Base-by-base conservation (phyloP, 495 filamentous ascomycete species). In the Pseudoneurospora amorphoporcata region DNA sequence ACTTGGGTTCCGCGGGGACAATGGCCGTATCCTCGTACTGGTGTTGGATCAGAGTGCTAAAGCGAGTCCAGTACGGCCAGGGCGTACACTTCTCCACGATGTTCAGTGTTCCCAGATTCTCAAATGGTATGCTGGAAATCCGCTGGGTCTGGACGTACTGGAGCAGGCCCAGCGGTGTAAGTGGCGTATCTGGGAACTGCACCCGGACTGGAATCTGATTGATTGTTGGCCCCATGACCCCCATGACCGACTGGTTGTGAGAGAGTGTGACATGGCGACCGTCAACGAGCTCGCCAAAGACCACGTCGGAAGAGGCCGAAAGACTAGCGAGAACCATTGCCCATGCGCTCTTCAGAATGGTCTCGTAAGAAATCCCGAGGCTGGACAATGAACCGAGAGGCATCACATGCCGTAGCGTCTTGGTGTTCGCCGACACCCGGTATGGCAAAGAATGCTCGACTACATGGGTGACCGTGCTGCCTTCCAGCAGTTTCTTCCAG, bases 51-150 rank as follows among this genome's bases (percentile, higher is more conserved):
- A 84, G 72, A 0, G 79, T 81, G 75, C 83, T 84, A 74, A 86
- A 84, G 2, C 83, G 83, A 6, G 82, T 82, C 84, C 84, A 86
- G 35, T 84, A 83, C 4, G 83, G 83, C 84, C 84, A 86, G 1
- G 80, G 71, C 14, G 84, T 86, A 71, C 82, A 84, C 42, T 83
- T 84, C 71, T 83, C 82, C 4, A 86, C 77, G 61, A 86, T 82
- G 23, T 78, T 77, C 12, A 82, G 76, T n/a, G 77, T 77, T 16
- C 83, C 82, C 17, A 85, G 75, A 58, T 81, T 83, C 74, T 84
- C 84, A 72, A 80, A 81, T 3, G 82, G 83, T 5, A 82, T 79
- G 37, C 82, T 78, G 2, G 81, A 72, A 4, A 82, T 77, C 40
- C 81, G 79, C 68, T 86, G 84, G 2, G 77, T 78, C 43, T 84